Evolutionary conservation across 495 filamentous ascomycete species (phyloP), one percentile per base, ranked within the genome.

Genomic region (Chaetomidium leptoderma): DNA sequence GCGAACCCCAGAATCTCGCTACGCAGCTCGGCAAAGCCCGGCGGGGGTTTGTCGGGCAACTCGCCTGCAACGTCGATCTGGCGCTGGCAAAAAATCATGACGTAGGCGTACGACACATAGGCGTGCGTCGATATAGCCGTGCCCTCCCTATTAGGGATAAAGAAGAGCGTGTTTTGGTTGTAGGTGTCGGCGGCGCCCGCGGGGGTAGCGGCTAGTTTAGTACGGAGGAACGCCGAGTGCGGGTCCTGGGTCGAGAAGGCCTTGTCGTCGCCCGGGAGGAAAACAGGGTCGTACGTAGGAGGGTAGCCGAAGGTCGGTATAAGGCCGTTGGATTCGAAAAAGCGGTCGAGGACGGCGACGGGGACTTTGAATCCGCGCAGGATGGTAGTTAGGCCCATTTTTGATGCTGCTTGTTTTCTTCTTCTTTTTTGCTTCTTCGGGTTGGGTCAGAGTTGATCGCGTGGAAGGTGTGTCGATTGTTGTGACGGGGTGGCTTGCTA

Each of bases 31-130:
- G 32, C 19, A 4, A 36, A 51, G 19, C 48, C 48, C 33, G 21
- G 16, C 19, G 48, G 48, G 19, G 19, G 0, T 21, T 23, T 26
- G 21, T 51, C 48, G 4, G 48, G 48, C 48, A 51, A 19, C 19
- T 51, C 48, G 19, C 32, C 10, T 1, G 33, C 11, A 2, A 51
- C 19, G 11, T 39, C 19, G 14, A 51, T 36, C 48, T 39, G 32
- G 19, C 48, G 48, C 32, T 37, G 48, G 27, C 5, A 11, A 51
- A 51, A 51, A 1, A 51, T 21, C 32, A 37, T 37, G 48, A 51
- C 14, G 21, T 37, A 51, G 19, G 48, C 48, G 33, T 37, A 51
- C 10, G 48, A 24, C 17, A 51, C 33, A 19, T 51, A 51, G 17
- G 32, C 48, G 21, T 51, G 48, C 33, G 32, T n/a, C 3, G 32